Evolutionary conservation across 495 filamentous ascomycete species (phyloP).

Genomic region (Paragyromitra xinjiangensis): DNA sequence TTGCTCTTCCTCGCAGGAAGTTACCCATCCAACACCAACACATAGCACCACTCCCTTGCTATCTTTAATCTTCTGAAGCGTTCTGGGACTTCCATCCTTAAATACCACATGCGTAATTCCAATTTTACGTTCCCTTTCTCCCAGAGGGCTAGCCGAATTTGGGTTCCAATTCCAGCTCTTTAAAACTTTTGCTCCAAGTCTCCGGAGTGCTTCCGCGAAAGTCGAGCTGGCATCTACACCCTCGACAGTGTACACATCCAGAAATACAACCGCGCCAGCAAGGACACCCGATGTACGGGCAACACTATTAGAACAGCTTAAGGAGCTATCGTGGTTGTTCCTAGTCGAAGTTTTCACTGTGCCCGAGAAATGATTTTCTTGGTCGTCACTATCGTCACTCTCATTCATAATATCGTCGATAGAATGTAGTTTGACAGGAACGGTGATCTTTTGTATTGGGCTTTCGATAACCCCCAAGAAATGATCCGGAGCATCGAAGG

Average conservation of each 20-base stretch:
- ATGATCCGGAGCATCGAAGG: slow-evolving; percentile 30
- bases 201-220: slow-evolving; percentile 80
- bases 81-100: slow-evolving; percentile 88
- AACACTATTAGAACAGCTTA: slow-evolving; percentile 4
- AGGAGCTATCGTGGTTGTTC: not conserved
- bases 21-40: slow-evolving; percentile 87
- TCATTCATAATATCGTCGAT: slow-evolving; percentile 48
- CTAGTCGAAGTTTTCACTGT: not conserved
- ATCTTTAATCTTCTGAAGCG: slow-evolving; percentile 83
- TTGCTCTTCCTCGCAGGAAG: slow-evolving; percentile 66
- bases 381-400: slow-evolving; percentile 8
- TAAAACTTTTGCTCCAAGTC: slow-evolving; percentile 86
- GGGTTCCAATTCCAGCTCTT: slow-evolving; percentile 89
- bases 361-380: slow-evolving; percentile 30
- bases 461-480: slow-evolving; percentile 40
- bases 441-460: slow-evolving; percentile 20
- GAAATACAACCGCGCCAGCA: slow-evolving; percentile 80
- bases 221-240: slow-evolving; percentile 85
- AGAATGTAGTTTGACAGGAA: slow-evolving; percentile 52
- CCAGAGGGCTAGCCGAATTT: slow-evolving; percentile 57
- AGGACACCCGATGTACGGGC: slow-evolving; percentile 59
- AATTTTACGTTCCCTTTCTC: slow-evolving; percentile 63
- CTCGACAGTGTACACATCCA: slow-evolving; percentile 91
- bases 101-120: slow-evolving; percentile 95
- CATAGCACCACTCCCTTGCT: slow-evolving; percentile 79